These are phyloP conservation scores for Coemansia sp. DNA, from an alignment of 192 early-diverging fungal species.

Conservation along the genomic window DNA sequence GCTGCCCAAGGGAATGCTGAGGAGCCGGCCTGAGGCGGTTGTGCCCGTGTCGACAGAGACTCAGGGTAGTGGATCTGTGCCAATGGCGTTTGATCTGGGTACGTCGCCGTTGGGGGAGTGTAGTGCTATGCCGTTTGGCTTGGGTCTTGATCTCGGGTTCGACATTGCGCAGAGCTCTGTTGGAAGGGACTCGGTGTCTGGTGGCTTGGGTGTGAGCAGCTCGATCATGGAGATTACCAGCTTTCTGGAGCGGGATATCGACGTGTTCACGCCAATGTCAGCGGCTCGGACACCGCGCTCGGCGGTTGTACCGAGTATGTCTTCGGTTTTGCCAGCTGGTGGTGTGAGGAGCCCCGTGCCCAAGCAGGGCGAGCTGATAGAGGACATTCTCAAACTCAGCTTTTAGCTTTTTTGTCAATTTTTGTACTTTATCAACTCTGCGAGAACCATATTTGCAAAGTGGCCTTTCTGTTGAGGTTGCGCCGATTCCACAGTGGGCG, in stretches of 20 bases:
- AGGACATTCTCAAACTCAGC: constrained; percentile 26
- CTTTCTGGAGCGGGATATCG: constrained; percentile 42
- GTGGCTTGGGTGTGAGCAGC: background rate
- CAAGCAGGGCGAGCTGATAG: constrained; percentile 29
- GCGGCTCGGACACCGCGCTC: background rate
- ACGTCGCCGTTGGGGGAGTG: background rate
- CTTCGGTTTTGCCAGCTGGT: background rate
- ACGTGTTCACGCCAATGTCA: constrained; percentile 34
- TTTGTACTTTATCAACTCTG: background rate
- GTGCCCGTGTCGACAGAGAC: background rate
- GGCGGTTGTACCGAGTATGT: background rate
- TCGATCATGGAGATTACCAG: constrained; percentile 37
- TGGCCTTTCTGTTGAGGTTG: background rate
- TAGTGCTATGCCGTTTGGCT: constrained; percentile 3
- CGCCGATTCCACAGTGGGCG: background rate
- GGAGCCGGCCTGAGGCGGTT: background rate
- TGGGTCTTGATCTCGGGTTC: constrained; percentile 43
- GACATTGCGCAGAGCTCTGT: constrained; percentile 17
- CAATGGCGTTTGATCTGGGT: background rate
- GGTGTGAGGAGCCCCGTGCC: background rate
- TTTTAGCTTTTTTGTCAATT: background rate
- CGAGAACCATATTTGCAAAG: background rate
- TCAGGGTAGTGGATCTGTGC: background rate
- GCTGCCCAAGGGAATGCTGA: constrained; percentile 36
- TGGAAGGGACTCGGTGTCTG: background rate